A percentile compares a stretch with the other conserved stretches of the same genome.
phyloP scores from a whole-genome alignment of 768 basidiomycete species.

The Lactarius deliciosus region DNA sequence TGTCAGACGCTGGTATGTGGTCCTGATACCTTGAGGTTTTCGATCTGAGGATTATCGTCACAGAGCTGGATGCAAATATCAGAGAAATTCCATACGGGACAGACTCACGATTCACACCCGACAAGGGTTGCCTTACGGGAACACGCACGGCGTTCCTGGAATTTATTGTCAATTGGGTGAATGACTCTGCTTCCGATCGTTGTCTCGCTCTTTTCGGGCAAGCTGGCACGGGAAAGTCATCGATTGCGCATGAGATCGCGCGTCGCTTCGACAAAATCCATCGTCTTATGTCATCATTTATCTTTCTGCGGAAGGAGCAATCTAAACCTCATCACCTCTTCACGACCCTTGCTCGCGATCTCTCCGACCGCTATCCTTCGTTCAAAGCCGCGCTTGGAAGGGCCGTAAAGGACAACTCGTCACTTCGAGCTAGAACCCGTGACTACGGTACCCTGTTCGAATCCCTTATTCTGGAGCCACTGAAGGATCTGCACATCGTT shows the following conservation, averaged over 20 bases:
- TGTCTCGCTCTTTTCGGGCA: not conserved
- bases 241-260: not conserved
- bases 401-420: not conserved
- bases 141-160: not conserved
- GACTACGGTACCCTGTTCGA: not conserved
- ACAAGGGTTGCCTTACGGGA: constrained; percentile 4
- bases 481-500: not conserved
- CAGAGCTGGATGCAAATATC: not conserved
- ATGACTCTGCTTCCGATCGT: not conserved
- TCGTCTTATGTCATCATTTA: not conserved
- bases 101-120: not conserved
- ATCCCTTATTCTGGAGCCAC: not conserved
- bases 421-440: not conserved
- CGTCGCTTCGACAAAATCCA: not conserved
- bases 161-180: not conserved
- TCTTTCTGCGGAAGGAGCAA: not conserved
- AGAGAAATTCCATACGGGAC: not conserved
- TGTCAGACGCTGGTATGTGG: not conserved
- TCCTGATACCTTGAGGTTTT: not conserved
- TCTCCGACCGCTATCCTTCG: not conserved
- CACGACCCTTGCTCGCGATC: not conserved
- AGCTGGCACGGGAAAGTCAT: not conserved
- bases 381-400: not conserved
- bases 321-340: not conserved
- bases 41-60: not conserved